Conservation (phyloP, 2,329 filamentous ascomycete genomes). For the Ascochyta rabiei region DNA sequence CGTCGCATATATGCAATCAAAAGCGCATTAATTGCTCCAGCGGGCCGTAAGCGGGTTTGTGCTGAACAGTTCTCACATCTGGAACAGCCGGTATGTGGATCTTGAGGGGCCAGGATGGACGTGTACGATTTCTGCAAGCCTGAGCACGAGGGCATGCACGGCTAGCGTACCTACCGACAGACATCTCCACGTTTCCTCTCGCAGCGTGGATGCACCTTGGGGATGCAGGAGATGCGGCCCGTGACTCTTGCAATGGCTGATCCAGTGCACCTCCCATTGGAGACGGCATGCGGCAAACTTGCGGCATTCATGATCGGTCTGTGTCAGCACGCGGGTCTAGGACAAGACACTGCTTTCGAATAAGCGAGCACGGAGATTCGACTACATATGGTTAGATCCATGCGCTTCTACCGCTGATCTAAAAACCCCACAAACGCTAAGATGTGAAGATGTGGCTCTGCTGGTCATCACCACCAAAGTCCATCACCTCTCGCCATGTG, state of each 20-base stretch:
- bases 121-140: slow-evolving; percentile 24
- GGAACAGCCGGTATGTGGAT: slow-evolving; percentile 26
- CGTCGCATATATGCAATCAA: slow-evolving; percentile 24
- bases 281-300: slow-evolving; percentile 15
- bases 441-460: slow-evolving; percentile 22
- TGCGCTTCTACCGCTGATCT: slow-evolving; percentile 10
- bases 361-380: slow-evolving; percentile 10
- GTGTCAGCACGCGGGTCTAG: slow-evolving; percentile 14
- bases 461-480: slow-evolving; percentile 13
- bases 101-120: slow-evolving; percentile 28
- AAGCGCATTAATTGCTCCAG: slow-evolving; percentile 22
- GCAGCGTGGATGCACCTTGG: slow-evolving; percentile 11
- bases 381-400: slow-evolving; percentile 8
- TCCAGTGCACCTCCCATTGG: slow-evolving; percentile 10
- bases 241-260: slow-evolving; percentile 30
- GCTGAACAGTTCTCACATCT: slow-evolving; percentile 6
- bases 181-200: slow-evolving; percentile 33
- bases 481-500: slow-evolving; percentile 1
- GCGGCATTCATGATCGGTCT: slow-evolving; percentile 16
- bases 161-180: slow-evolving; percentile 33
- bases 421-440: slow-evolving; percentile 25
- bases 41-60: slow-evolving; percentile 34
- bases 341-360: slow-evolving; percentile 1
- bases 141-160: slow-evolving; percentile 29
- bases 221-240: slow-evolving; percentile 24